Evolutionary conservation across 2,329 filamentous ascomycete species (phyloP).

Genomic region (Ciborinia camelliae): DNA sequence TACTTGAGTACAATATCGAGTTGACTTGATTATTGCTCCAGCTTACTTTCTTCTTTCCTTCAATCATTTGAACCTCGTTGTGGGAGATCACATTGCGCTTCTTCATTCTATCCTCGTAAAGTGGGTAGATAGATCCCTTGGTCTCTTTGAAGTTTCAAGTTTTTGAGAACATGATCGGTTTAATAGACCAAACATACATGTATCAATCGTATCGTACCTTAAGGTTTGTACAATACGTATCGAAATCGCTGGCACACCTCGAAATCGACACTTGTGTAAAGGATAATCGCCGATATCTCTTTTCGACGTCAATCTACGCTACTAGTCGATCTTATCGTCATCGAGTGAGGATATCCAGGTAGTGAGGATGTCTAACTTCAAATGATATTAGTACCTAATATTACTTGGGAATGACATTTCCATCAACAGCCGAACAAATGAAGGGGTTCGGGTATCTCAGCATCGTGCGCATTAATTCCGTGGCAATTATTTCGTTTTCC

Average conservation of each 20-base stretch:
- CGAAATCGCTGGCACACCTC: neutral
- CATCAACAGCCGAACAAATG: conserved; percentile 1
- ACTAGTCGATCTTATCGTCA: neutral
- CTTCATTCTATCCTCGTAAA: too few species aligned
- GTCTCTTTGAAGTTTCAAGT: neutral
- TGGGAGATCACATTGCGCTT: conserved; percentile 1
- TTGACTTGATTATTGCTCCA: neutral
- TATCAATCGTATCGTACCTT: neutral
- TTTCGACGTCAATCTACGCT: too few species aligned
- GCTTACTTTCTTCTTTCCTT: neutral
- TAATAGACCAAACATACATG: neutral
- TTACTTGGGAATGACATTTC: too few species aligned
- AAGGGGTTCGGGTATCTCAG: conserved; percentile 5
- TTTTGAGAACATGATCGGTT: neutral
- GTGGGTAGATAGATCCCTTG: neutral
- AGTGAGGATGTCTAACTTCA: neutral
- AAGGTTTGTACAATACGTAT: too few species aligned
- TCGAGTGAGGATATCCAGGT: neutral
- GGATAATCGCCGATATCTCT: neutral
- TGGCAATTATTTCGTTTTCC: neutral
- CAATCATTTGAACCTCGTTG: neutral
- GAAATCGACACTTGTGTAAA: neutral
- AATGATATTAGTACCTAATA: neutral
- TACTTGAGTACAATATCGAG: neutral
- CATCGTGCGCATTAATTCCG: neutral